Evolutionary conservation across 192 early-diverging fungal genomes (phyloP), one percentile per base, ranked within the genome.

Genomic region (Endogone sp.): DNA sequence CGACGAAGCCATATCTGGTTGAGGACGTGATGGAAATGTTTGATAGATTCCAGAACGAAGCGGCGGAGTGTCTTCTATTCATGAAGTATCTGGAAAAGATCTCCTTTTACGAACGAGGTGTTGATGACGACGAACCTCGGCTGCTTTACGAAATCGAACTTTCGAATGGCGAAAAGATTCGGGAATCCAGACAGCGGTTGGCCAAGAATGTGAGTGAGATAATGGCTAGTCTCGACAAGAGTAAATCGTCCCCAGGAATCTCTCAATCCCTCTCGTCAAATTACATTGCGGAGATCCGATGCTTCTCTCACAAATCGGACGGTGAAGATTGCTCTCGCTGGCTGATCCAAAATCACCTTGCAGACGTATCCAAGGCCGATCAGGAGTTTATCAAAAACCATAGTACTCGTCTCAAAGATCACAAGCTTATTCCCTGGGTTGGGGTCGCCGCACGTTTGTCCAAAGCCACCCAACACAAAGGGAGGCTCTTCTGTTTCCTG

Each of bases 341-440:
- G 77, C 56, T 61, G 3, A 65, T 79, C 26, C 63, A 65, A 10
- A 68, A 57, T 37, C 25, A 70, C 21, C 27, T 79, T 13, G 77
- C 65, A 24, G 64, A 72, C 55, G 55, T 72, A 1, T 3, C 28
- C 16, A 25, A 25, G 21, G 58, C 77, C 0, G 27, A 56, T 2
- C 26, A 54, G 4, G 13, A 67, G 21, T 73, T 78, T 62, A 2
- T 29, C 11, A 56, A 58, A 9, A 23, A 65, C 2, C 71, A 58
- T 4, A 24, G 68, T 2, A 63, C 27, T 10, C 49, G 63, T 32
- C 29, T 79, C 16, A 30, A 25, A 2, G 44, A 25, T 10, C 68
- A 73, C 16, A 79, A 67, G 30, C 37, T 80, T 11, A 75, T 80
- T 3, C 79, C 79, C 10, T 77, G 75, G 67, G 76, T 77, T 16